Percentiles rank a stretch among this genome's conserved stretches.
These are phyloP conservation scores for Dillenia turbinata DNA, from an alignment of 164 flowering plant species.

Conservation along the genomic window DNA sequence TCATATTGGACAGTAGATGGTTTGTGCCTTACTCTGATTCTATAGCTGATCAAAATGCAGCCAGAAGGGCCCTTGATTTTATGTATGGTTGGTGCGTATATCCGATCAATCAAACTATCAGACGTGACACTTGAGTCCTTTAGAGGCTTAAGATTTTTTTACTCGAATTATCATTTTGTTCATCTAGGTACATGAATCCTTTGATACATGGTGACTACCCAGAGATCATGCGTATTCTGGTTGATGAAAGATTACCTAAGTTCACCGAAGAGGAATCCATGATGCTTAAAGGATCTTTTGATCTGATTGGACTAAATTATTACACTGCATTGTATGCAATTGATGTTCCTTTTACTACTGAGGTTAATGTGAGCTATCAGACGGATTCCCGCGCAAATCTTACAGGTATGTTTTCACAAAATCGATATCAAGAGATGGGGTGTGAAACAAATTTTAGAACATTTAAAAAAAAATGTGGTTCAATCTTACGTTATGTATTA, in stretches of 20 bases:
- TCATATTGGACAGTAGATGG: constrained; percentile 8
- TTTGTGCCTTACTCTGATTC: constrained; percentile 1
- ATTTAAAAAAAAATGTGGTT: no score
- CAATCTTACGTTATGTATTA: no score
- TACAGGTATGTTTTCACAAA: constrained; percentile 15
- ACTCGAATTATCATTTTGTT: background rate
- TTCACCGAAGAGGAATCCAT: constrained; percentile 32
- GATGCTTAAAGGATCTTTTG: constrained; percentile 36
- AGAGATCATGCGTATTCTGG: constrained; percentile 26
- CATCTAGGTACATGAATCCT: constrained; percentile 46
- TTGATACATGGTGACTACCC: constrained; percentile 52
- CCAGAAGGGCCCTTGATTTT: constrained; percentile 13
- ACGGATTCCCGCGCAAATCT: constrained; percentile 15
- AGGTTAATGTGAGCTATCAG: constrained; percentile 6
- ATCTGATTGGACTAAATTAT: constrained; percentile 54
- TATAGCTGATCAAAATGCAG: constrained; percentile 1
- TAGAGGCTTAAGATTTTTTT: no score
- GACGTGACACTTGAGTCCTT: no score
- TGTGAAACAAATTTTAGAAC: no score
- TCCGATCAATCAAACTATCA: no score
- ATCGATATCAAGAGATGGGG: no score
- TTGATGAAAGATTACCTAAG: constrained; percentile 41
- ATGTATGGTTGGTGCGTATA: constrained; percentile 15
- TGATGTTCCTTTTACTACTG: background rate
- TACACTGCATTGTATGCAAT: constrained; percentile 32